Percentiles rank a stretch among this genome's conserved stretches.
These are phyloP conservation scores for Camellia japonica DNA, from an alignment of 148 eudicot species.

Conservation along the genomic window DNA sequence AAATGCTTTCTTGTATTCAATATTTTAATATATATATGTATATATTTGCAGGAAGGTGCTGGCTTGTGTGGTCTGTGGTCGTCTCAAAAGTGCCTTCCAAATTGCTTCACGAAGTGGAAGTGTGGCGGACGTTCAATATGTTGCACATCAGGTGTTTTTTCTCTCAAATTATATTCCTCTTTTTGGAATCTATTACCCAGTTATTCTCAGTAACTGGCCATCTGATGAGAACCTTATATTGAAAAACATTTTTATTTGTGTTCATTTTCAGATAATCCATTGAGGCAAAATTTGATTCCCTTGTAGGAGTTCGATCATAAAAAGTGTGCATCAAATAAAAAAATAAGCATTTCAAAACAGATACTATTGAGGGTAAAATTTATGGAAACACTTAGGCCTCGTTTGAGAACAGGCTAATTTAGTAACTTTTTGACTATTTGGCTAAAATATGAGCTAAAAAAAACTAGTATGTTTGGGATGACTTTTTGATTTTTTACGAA, in stretches of 20 bases:
- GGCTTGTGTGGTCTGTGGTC: slow-evolving; percentile 99
- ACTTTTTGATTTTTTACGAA: no score
- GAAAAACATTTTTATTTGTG: not conserved
- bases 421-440: no score
- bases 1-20: not conserved
- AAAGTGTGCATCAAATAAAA: not conserved
- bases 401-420: no score
- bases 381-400: not conserved
- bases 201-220: not conserved
- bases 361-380: not conserved
- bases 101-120: slow-evolving; percentile 97
- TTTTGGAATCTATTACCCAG: not conserved
- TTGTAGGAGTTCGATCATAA: not conserved
- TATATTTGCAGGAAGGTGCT: slow-evolving; percentile 75
- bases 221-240: not conserved
- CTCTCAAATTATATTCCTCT: not conserved
- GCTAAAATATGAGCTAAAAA: no score
- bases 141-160: slow-evolving; percentile 89
- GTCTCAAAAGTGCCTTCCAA: slow-evolving; percentile 97
- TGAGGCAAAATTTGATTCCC: not conserved
- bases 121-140: slow-evolving; percentile 99
- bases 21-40: not conserved
- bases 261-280: not conserved
- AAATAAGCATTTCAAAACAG: not conserved
- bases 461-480: no score